phyloP scores from a whole-genome alignment of 2,329 filamentous ascomycete species.

The Botryotinia globosa region DNA sequence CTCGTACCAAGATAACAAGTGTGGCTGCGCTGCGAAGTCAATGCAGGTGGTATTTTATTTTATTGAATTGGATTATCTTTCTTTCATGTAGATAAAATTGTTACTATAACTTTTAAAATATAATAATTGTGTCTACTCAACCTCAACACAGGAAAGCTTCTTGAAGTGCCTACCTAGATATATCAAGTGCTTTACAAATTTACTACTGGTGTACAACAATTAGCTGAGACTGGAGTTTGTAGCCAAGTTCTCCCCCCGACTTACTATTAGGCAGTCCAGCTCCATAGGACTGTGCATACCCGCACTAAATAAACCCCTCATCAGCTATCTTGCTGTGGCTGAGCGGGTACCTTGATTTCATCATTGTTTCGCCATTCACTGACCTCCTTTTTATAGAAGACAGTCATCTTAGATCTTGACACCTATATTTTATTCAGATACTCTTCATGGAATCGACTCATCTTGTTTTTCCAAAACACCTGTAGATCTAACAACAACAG shows the following conservation, averaged over 20 bases:
- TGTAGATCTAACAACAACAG: neutral
- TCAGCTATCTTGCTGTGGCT: constrained; percentile 20
- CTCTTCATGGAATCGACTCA: neutral
- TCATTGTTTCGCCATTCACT: neutral
- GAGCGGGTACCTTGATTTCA: neutral
- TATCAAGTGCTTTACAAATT: neutral
- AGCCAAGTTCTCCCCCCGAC: neutral
- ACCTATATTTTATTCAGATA: neutral
- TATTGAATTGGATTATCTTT: neutral
- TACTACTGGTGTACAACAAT: neutral
- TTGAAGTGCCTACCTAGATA: neutral
- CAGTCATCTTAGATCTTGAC: neutral
- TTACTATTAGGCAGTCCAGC: no score
- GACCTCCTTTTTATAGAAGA: neutral
- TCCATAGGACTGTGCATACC: neutral
- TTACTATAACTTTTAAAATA: neutral
- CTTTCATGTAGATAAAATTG: neutral
- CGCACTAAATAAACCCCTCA: constrained; percentile 8
- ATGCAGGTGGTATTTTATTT: neutral
- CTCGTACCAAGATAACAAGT: neutral
- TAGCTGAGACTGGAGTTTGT: neutral
- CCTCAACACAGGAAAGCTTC: neutral
- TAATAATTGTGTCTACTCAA: neutral
- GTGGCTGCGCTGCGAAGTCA: neutral
- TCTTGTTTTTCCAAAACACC: neutral